Base-by-base conservation (phyloP, 192 early-diverging fungal genomes). In the Coemansia sp. region DNA sequence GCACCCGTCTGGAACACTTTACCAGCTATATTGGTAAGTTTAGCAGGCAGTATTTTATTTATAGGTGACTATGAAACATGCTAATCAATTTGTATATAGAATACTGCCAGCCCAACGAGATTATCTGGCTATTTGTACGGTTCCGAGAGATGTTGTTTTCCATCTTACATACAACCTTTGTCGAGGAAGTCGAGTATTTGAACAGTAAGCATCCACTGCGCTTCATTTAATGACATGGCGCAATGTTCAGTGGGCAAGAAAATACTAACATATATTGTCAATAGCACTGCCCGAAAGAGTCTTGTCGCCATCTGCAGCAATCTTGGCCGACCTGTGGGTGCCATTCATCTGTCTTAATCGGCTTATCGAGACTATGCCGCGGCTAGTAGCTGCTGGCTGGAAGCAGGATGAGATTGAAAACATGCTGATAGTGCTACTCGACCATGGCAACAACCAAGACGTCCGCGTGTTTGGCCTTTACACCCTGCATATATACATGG, bases 401-500 rank as follows among this genome's bases (percentile, higher is more conserved):
- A 58, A 59, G 26, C 68, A 68, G 27, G 8, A 29, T 1, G 62
- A 75, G 43, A 80, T 80, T n/a, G 77, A 75, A 38, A 80, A 75
- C 31, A 72, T 80, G 61, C 31, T 80, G 52, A 63, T 80, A 19
- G 68, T 80, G 4, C 37, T 75, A 23, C 72, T 80, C 11, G 77
- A 80, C 26, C 77, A 80, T 29, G 77, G 77, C 23, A 80, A 80
- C 51, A 74, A 80, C 60, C 68, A 67, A 2, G 77, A 74, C 17
- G 69, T 80, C 39, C 72, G 77, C 16, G 39, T 60, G 9, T 63
- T 80, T 14, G 77, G 77, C 1, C 58, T 62, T 12, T 69, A 80
- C 22, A 62, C 66, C 0, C 62, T 80, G 29, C 48, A 55, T 17
- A 29, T 75, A 10, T 80, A 80, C 39, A 75, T 80, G 61, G 27